A percentile compares a stretch with the other conserved stretches of the same genome.
Conservation (phyloP, 2,329 filamentous ascomycete species). For the Stromatinia cepivora region DNA sequence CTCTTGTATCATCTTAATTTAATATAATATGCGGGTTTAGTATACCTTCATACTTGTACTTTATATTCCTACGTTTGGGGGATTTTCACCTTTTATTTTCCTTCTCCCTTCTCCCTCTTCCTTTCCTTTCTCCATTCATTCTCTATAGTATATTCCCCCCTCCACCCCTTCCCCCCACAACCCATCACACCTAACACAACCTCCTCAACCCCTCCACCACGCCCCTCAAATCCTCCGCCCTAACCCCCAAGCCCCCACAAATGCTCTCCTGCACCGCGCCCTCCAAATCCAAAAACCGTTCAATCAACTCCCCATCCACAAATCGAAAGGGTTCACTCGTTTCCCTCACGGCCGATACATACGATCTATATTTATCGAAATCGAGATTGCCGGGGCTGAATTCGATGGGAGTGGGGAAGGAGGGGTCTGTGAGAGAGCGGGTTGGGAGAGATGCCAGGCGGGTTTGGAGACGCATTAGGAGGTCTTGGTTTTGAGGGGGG, state of each 20-base stretch:
- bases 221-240: conserved; percentile 62
- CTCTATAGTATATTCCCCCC: too few species aligned
- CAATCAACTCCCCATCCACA: conserved; percentile 88
- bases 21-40: too few species aligned
- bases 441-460: conserved; percentile 56
- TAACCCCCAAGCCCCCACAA: conserved; percentile 57
- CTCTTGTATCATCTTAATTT: too few species aligned
- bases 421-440: neutral
- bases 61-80: too few species aligned
- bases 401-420: conserved; percentile 47
- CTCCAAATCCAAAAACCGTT: conserved; percentile 74
- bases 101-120: neutral
- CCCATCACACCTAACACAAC: conserved; percentile 51
- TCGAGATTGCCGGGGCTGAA: conserved; percentile 69
- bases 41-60: too few species aligned
- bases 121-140: neutral
- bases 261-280: conserved; percentile 56
- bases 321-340: conserved; percentile 80
- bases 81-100: too few species aligned
- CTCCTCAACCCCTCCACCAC: conserved; percentile 62
- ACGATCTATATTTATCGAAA: conserved; percentile 80
- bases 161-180: neutral
- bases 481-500: conserved; percentile 67
- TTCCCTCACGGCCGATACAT: conserved; percentile 69
- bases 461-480: conserved; percentile 79